Conservation (phyloP, 2,329 filamentous ascomycete genomes). For the Apiospora kogelbergensis region DNA sequence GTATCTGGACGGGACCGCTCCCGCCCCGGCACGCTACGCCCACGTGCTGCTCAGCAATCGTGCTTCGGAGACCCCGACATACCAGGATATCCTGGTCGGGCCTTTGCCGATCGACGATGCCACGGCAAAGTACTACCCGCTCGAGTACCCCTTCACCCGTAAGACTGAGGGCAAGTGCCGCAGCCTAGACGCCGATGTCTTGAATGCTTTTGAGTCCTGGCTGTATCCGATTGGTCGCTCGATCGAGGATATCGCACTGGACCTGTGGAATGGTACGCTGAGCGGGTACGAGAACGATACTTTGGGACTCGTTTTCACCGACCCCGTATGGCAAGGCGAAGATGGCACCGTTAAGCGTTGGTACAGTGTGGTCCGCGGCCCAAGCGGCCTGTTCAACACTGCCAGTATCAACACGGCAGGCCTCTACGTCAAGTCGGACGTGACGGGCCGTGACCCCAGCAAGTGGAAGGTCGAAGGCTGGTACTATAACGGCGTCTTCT, state of each 20-base stretch:
- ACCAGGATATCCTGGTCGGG: conserved; percentile 47
- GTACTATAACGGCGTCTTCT: conserved; percentile 55
- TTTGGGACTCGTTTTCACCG: conserved; percentile 39
- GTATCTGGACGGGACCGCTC: conserved; percentile 41
- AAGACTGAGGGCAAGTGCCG: conserved; percentile 37
- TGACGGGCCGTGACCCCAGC: conserved; percentile 49
- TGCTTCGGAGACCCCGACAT: conserved; percentile 36
- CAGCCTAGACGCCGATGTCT: conserved; percentile 38
- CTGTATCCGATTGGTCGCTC: conserved; percentile 32
- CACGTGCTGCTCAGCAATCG: conserved; percentile 42
- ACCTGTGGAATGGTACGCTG: conserved; percentile 41
- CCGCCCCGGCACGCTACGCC: conserved; percentile 41
- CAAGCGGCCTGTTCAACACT: conserved; percentile 40
- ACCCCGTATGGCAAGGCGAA: conserved; percentile 41
- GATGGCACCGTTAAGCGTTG: conserved; percentile 43
- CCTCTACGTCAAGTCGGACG: conserved; percentile 40
- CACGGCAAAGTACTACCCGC: conserved; percentile 34
- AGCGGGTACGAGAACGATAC: conserved; percentile 42
- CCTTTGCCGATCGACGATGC: conserved; percentile 44
- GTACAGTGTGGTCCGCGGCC: conserved; percentile 44
- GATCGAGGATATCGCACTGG: conserved; percentile 41
- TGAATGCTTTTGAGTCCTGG: conserved; percentile 31
- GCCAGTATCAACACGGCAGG: conserved; percentile 42
- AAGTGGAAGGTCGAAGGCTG: conserved; percentile 52
- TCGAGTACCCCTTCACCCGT: conserved; percentile 40